A percentile compares a stretch with the other conserved stretches of the same genome.
Conservation (phyloP, 164 flowering plant genomes). For the Magnolia changhungtana region DNA sequence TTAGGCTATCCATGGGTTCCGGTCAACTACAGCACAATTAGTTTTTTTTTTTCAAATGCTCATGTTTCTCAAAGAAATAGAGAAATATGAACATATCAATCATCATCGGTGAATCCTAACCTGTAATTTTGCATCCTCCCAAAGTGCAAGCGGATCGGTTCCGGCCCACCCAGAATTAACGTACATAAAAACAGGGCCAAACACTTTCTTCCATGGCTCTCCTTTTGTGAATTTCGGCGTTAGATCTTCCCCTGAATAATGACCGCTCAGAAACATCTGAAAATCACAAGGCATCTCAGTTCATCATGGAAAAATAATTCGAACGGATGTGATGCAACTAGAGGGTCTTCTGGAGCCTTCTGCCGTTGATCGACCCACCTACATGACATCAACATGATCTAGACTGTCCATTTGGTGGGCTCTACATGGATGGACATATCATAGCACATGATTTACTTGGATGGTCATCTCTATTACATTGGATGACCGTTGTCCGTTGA, state of each 20-base stretch:
- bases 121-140: conserved; percentile 85
- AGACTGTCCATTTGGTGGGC: no score
- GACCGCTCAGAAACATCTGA: conserved; percentile 73
- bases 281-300: not conserved
- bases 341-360: no score
- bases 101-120: conserved; percentile 19
- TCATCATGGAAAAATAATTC: no score
- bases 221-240: conserved; percentile 37
- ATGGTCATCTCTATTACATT: no score
- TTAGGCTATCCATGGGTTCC: not conserved
- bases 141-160: conserved; percentile 31
- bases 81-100: not conserved
- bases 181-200: conserved; percentile 85
- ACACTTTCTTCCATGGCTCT: conserved; percentile 94
- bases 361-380: no score
- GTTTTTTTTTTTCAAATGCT: no score
- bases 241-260: conserved; percentile 70
- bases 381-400: no score
- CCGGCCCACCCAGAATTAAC: conserved; percentile 45
- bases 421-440: no score
- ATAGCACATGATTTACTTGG: no score
- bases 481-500: no score
- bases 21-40: no score
- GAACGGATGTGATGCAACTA: not conserved
- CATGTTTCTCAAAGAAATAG: not conserved